These are phyloP conservation scores for Primulina tabacum DNA, from an alignment of 257 asterid species.

Conservation along the genomic window DNA sequence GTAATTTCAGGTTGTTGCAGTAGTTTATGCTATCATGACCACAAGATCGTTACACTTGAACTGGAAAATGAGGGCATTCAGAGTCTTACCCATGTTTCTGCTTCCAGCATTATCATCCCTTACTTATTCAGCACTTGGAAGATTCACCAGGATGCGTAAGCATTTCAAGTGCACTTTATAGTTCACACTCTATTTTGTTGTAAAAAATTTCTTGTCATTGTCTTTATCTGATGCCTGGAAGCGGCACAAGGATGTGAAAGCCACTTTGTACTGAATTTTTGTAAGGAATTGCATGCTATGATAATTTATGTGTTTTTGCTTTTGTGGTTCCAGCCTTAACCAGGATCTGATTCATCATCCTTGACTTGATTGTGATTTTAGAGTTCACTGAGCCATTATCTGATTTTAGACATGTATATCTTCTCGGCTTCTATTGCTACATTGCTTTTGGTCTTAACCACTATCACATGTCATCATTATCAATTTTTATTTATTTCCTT, in stretches of 20 bases:
- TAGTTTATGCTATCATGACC: slow-evolving; percentile 75
- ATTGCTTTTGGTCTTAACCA: neutral
- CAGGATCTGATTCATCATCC: neutral
- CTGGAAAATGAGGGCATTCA: slow-evolving; percentile 84
- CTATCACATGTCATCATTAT: neutral
- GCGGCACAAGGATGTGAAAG: slow-evolving; percentile 46
- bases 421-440: neutral
- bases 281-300: slow-evolving; percentile 12
- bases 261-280: slow-evolving; percentile 8
- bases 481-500: neutral
- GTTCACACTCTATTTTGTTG: neutral
- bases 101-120: slow-evolving; percentile 62
- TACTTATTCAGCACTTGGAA: slow-evolving; percentile 47
- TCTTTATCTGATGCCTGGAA: slow-evolving; percentile 29
- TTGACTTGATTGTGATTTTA: neutral
- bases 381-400: neutral
- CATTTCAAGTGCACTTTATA: slow-evolving; percentile 5
- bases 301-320: neutral
- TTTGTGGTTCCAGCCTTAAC: neutral
- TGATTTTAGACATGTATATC: neutral
- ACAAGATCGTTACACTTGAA: slow-evolving; percentile 66
- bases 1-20: slow-evolving; percentile 69
- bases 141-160: slow-evolving; percentile 83
- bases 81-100: slow-evolving; percentile 83
- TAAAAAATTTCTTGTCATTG: slow-evolving; percentile 21